Conservation (phyloP, 495 filamentous ascomycete species). For the Podospora sp. region DNA sequence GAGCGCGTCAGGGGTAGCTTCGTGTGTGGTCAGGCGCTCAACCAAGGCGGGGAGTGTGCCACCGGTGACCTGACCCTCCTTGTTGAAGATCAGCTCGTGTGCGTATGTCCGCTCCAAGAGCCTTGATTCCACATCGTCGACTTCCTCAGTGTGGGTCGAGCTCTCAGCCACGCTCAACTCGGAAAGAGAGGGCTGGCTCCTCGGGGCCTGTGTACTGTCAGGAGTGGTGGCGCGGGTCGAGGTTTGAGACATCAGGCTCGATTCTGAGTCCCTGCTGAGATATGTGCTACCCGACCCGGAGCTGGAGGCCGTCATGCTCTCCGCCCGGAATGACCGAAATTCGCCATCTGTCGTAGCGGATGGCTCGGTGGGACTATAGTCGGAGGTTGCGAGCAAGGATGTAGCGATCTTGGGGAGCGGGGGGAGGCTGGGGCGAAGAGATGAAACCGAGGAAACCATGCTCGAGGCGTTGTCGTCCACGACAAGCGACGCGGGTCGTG, state of each 20-base stretch:
- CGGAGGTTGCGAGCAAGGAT: conserved; percentile 42
- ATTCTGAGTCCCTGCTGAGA: conserved; percentile 78
- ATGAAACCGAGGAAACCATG: conserved; percentile 44
- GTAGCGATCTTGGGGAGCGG: conserved; percentile 54
- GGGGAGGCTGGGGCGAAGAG: conserved; percentile 45
- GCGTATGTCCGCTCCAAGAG: conserved; percentile 83
- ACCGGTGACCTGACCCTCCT: conserved; percentile 91
- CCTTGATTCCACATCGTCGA: conserved; percentile 76
- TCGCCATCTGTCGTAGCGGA: conserved; percentile 48
- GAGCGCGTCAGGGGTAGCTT: conserved; percentile 87
- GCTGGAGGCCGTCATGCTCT: conserved; percentile 56
- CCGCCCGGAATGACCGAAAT: conserved; percentile 51
- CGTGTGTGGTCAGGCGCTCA: conserved; percentile 89
- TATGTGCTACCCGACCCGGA: conserved; percentile 70
- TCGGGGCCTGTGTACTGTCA: conserved; percentile 55
- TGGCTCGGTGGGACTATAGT: conserved; percentile 51
- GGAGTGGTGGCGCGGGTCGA: conserved; percentile 93
- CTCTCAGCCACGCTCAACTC: conserved; percentile 60
- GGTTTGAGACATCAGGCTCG: conserved; percentile 74
- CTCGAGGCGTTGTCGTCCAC: conserved; percentile 36
- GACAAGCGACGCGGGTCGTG: conserved; percentile 44
- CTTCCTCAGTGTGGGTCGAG: conserved; percentile 69
- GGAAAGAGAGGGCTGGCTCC: conserved; percentile 54
- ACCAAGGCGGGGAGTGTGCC: conserved; percentile 90
- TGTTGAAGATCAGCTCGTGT: conserved; percentile 88